Conservation (phyloP, 495 filamentous ascomycete species). For the Talaromyces ruber region DNA sequence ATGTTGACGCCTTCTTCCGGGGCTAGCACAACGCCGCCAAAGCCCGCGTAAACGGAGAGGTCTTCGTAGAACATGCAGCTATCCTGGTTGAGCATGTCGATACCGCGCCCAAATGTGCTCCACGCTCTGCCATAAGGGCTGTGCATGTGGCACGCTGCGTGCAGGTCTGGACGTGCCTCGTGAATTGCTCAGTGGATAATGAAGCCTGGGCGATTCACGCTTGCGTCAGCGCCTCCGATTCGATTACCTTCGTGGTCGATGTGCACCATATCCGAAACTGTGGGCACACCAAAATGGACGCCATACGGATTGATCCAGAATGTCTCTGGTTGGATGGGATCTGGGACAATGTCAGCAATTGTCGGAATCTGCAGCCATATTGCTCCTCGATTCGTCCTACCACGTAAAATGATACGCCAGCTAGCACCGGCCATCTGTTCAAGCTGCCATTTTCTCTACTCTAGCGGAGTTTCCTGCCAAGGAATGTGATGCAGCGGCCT, state of each 20-base stretch:
- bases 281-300: constrained; percentile 23
- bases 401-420: constrained; percentile 42
- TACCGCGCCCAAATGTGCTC: constrained; percentile 19
- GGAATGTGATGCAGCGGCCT: constrained; percentile 8
- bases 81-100: constrained; percentile 35
- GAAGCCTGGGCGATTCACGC: constrained; percentile 50
- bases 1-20: constrained; percentile 47
- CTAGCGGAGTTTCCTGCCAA: constrained; percentile 3
- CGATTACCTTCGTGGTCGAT: constrained; percentile 27
- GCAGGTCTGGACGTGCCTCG: constrained; percentile 23
- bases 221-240: constrained; percentile 30
- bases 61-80: constrained; percentile 42
- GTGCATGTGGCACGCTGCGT: constrained; percentile 29
- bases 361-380: background rate
- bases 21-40: constrained; percentile 42
- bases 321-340: constrained; percentile 40
- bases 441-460: constrained; percentile 28
- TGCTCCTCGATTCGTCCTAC: constrained; percentile 1
- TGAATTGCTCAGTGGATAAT: constrained; percentile 43
- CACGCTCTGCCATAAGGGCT: constrained; percentile 22
- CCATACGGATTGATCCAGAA: constrained; percentile 53
- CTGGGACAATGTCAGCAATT: constrained; percentile 24
- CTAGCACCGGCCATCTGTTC: constrained; percentile 47
- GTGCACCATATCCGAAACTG: constrained; percentile 27
- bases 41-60: constrained; percentile 33